Percentiles rank a stretch among this genome's conserved stretches.
These are phyloP conservation scores for Backusella liffmaniae DNA, from an alignment of 192 early-diverging fungal genomes.

Conservation along the genomic window DNA sequence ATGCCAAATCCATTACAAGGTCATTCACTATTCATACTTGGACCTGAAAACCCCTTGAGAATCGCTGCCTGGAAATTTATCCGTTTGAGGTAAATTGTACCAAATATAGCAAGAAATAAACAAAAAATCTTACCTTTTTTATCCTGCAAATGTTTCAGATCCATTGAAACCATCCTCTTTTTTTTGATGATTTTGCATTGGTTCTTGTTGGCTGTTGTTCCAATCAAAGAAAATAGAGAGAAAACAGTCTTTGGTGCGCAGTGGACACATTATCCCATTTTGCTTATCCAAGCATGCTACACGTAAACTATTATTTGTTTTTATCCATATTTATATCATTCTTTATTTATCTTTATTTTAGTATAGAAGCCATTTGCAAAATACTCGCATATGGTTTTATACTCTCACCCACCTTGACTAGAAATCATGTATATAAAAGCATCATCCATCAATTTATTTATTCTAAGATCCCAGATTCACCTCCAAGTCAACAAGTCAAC, in stretches of 20 bases:
- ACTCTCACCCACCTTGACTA: slow-evolving; percentile 8
- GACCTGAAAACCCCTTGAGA: slow-evolving; percentile 34
- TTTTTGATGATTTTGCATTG: slow-evolving; percentile 42
- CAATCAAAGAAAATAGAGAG: slow-evolving; percentile 25
- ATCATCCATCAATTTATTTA: background rate
- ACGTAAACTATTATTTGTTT: slow-evolving; percentile 16
- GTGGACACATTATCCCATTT: slow-evolving; percentile 42
- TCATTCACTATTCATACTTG: slow-evolving; percentile 36
- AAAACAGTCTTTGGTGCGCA: slow-evolving; percentile 43
- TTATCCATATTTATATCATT: background rate
- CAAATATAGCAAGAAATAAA: background rate
- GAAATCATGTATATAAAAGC: background rate
- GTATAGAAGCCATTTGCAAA: slow-evolving; percentile 36
- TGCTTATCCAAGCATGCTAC: slow-evolving; percentile 44
- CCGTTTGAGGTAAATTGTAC: slow-evolving; percentile 36
- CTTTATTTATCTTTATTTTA: background rate
- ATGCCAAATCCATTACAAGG: slow-evolving; percentile 32
- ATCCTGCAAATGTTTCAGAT: slow-evolving; percentile 12
- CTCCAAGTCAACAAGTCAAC: background rate
- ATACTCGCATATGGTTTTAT: slow-evolving; percentile 46
- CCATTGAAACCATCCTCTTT: slow-evolving; percentile 38
- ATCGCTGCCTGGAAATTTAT: slow-evolving; percentile 33
- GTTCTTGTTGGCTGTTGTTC: slow-evolving; percentile 43
- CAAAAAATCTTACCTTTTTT: background rate
- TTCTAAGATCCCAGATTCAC: background rate